These are phyloP conservation scores for Venturia effusa DNA, from an alignment of 2,329 filamentous ascomycete species.

Conservation along the genomic window DNA sequence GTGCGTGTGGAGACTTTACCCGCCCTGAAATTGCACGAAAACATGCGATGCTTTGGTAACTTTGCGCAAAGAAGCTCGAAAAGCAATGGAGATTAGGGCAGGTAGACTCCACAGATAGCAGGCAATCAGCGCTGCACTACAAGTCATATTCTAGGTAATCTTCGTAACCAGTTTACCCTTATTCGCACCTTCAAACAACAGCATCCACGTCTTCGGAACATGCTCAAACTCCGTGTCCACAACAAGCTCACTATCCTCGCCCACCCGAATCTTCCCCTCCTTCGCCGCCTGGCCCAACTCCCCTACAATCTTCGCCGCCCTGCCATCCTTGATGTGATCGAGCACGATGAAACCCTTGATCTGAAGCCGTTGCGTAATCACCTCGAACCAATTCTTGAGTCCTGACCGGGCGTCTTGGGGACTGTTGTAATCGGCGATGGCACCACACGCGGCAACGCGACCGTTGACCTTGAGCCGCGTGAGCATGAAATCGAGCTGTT, in stretches of 20 bases:
- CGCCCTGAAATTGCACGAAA: too few relatives aligned
- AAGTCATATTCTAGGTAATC: too few relatives aligned
- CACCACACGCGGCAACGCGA: constrained; percentile 33
- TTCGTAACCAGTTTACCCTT: constrained; percentile 37
- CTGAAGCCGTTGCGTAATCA: constrained; percentile 30
- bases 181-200: constrained; percentile 37
- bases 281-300: constrained; percentile 14
- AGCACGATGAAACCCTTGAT: constrained; percentile 35
- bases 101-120: too few relatives aligned
- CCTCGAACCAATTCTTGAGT: constrained; percentile 34
- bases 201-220: constrained; percentile 37
- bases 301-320: background rate
- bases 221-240: constrained; percentile 38
- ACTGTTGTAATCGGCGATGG: constrained; percentile 32
- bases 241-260: constrained; percentile 36
- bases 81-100: too few relatives aligned
- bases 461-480: constrained; percentile 30
- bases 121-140: too few relatives aligned
- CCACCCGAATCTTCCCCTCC: constrained; percentile 37
- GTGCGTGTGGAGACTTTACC: too few relatives aligned
- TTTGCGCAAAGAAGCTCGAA: too few relatives aligned
- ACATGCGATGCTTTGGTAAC: too few relatives aligned
- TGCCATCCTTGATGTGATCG: constrained; percentile 21
- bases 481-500: constrained; percentile 37
- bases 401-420: constrained; percentile 18